Percentiles rank a stretch among this genome's conserved stretches.
These are phyloP conservation scores for Sambucus nigra DNA, from an alignment of 129 eudicot species.

Conservation along the genomic window DNA sequence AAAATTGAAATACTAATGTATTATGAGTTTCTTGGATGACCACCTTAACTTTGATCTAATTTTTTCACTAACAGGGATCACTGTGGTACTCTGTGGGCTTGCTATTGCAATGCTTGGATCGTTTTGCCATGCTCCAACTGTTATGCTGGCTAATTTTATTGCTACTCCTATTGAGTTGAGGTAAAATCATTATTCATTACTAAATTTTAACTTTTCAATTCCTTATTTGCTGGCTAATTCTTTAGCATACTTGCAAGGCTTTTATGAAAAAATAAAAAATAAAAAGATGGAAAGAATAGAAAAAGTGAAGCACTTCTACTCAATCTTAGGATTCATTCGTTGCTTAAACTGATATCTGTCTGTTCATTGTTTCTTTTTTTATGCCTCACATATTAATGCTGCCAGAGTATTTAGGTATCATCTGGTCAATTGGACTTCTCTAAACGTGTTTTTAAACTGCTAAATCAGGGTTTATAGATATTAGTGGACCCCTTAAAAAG, in stretches of 20 bases:
- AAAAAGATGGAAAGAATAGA: no score
- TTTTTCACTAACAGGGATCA: conserved; percentile 50
- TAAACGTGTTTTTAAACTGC: no score
- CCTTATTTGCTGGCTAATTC: neutral
- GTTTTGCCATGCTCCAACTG: conserved; percentile 67
- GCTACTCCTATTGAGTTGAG: conserved; percentile 93
- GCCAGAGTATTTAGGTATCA: no score
- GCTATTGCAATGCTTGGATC: conserved; percentile 78
- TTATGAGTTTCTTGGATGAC: conserved; percentile 1
- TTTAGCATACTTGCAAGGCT: neutral
- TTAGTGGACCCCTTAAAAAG: no score
- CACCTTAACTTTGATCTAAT: conserved; percentile 9
- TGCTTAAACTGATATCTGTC: no score
- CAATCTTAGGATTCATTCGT: no score
- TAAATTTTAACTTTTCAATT: neutral
- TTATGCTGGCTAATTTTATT: conserved; percentile 72
- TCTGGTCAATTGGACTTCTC: no score
- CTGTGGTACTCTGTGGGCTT: conserved; percentile 66
- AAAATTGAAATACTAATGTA: neutral
- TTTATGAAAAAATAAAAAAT: neutral
- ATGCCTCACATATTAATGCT: no score
- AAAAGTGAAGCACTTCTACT: no score
- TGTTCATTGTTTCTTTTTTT: no score
- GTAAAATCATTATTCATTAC: conserved; percentile 22
- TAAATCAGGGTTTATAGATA: no score